Evolutionary conservation across 345 rosid species (phyloP).

Genomic region (Euclidium syriacum): DNA sequence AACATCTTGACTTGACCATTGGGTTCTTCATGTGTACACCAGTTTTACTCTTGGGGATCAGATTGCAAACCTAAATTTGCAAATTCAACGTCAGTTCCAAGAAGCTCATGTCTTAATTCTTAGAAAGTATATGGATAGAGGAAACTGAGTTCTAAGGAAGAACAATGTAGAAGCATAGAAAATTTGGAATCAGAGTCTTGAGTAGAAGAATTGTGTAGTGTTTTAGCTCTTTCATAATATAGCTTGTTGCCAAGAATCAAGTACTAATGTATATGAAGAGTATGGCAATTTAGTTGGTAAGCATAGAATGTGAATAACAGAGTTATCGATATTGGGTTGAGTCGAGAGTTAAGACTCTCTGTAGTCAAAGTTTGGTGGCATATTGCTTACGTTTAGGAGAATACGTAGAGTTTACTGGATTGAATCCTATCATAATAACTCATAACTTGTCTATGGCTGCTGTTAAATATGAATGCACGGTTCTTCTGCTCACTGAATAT

Average conservation of each 20-base stretch:
- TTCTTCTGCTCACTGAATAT: neutral
- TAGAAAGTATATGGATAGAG: neutral
- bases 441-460: neutral
- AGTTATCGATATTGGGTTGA: neutral
- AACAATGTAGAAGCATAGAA: neutral
- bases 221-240: neutral
- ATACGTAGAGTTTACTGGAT: neutral
- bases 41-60: neutral
- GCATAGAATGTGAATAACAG: neutral
- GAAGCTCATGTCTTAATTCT: neutral
- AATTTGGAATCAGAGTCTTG: neutral
- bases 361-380: neutral
- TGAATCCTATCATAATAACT: neutral
- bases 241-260: neutral
- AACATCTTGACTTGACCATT: neutral
- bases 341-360: neutral
- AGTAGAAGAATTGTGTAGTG: neutral
- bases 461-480: neutral
- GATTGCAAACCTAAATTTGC: no score
- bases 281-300: neutral
- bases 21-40: neutral
- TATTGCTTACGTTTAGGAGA: neutral
- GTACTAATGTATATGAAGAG: neutral
- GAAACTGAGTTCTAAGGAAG: neutral
- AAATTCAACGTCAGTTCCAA: neutral